A percentile compares a stretch with the other conserved stretches of the same genome.
Evolutionary conservation across 257 asterid genomes (phyloP).

Genomic region (Plantago elongata): DNA sequence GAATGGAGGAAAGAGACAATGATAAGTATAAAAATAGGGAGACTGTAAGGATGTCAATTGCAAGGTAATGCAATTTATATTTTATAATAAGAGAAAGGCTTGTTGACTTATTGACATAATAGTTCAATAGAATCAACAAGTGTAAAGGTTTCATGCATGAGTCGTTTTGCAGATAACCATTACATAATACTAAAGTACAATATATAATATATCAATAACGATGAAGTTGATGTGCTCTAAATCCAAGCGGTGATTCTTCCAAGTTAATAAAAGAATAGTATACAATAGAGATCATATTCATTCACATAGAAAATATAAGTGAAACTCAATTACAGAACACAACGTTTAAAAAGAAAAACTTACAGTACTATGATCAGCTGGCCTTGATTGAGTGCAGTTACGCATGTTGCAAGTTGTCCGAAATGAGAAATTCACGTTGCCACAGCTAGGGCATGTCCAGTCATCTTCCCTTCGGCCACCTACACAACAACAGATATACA

Average conservation of each 20-base stretch:
- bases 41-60: too few species aligned
- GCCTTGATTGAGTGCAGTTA: slow-evolving; percentile 87
- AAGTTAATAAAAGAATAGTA: not conserved
- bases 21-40: not conserved
- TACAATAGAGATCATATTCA: not conserved
- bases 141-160: too few species aligned
- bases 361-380: slow-evolving; percentile 79
- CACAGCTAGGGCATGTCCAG: slow-evolving; percentile 93
- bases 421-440: slow-evolving; percentile 82
- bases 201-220: not conserved
- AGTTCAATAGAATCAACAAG: too few species aligned
- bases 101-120: too few species aligned
- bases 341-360: slow-evolving; percentile 14
- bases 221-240: not conserved
- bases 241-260: not conserved
- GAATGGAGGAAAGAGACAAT: slow-evolving; percentile 13
- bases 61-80: too few species aligned
- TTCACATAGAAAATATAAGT: not conserved
- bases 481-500: slow-evolving; percentile 22
- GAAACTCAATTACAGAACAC: slow-evolving; percentile 1
- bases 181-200: not conserved
- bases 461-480: slow-evolving; percentile 97
- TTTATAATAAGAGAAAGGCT: too few species aligned
- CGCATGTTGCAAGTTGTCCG: slow-evolving; percentile 91
- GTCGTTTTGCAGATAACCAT: too few species aligned